These are phyloP conservation scores for Sporodiniella umbellata DNA, from an alignment of 371 early-diverging fungal genomes.

Conservation along the genomic window DNA sequence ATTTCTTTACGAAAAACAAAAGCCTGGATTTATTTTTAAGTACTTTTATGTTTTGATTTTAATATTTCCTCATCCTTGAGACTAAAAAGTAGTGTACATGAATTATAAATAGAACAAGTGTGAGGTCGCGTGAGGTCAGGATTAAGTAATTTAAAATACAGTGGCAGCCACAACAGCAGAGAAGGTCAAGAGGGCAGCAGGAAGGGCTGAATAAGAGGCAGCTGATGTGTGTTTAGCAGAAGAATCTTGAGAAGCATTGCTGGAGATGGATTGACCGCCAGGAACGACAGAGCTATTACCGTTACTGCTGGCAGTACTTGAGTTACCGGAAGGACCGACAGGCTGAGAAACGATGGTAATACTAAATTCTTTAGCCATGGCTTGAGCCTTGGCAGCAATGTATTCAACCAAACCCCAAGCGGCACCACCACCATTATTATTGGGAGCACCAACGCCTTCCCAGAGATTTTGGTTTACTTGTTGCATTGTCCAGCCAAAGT, in stretches of 20 bases:
- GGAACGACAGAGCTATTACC: conserved; percentile 17
- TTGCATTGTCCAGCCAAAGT: conserved; percentile 47
- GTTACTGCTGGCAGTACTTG: conserved; percentile 3
- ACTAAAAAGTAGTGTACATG: too few species aligned
- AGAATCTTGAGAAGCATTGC: conserved; percentile 1
- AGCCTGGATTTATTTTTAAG: too few species aligned
- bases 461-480: conserved; percentile 44
- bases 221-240: conserved; percentile 9
- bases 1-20: too few species aligned
- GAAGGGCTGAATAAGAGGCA: conserved; percentile 9
- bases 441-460: conserved; percentile 29
- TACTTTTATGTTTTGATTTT: too few species aligned
- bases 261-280: conserved; percentile 3
- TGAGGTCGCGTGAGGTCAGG: not conserved
- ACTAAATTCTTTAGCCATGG: conserved; percentile 40
- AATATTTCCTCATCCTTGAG: too few species aligned
- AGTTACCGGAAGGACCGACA: conserved; percentile 32
- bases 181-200: conserved; percentile 9
- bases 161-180: conserved; percentile 12
- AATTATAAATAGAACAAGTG: not conserved
- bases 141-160: not conserved
- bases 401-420: conserved; percentile 46
- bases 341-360: conserved; percentile 35
- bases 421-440: conserved; percentile 46
- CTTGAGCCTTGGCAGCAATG: conserved; percentile 16